Percentiles rank a stretch among this genome's conserved stretches.
Evolutionary conservation across 371 early-diverging fungal species (phyloP).

Genomic region (Rhizomucor pusillus): DNA sequence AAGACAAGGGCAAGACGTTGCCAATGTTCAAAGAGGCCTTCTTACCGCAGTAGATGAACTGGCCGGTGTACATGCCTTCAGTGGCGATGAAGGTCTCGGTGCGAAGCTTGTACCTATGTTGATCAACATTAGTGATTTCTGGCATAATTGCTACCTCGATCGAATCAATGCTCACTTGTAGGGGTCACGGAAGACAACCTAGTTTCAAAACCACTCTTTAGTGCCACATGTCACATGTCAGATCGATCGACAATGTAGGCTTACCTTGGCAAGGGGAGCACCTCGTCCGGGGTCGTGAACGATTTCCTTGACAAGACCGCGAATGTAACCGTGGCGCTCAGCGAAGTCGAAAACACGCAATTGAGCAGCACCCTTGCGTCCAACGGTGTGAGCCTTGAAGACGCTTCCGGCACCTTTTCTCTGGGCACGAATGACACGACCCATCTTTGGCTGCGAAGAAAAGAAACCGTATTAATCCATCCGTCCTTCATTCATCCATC

Average conservation of each 20-base stretch:
- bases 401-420: slow-evolving; percentile 99
- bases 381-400: slow-evolving; percentile 96
- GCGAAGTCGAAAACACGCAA: slow-evolving; percentile 92
- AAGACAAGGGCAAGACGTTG: slow-evolving; percentile 93
- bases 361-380: slow-evolving; percentile 97
- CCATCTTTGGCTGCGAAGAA: slow-evolving; percentile 53
- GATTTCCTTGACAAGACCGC: slow-evolving; percentile 98
- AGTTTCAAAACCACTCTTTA: slow-evolving; percentile 1
- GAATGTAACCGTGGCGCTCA: slow-evolving; percentile 96
- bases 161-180: slow-evolving; percentile 41
- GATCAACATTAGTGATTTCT: no score
- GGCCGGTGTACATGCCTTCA: slow-evolving; percentile 99
- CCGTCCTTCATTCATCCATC: no score
- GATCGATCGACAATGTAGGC: background rate
- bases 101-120: slow-evolving; percentile 86
- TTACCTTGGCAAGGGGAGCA: slow-evolving; percentile 98
- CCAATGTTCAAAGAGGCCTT: slow-evolving; percentile 96
- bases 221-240: background rate
- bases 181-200: slow-evolving; percentile 54
- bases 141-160: no score
- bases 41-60: slow-evolving; percentile 99
- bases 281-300: slow-evolving; percentile 99
- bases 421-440: slow-evolving; percentile 85
- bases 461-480: no score
- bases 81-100: slow-evolving; percentile 97